Conservation (phyloP, 2,329 filamentous ascomycete species). For the Macrophomina phaseolina region DNA sequence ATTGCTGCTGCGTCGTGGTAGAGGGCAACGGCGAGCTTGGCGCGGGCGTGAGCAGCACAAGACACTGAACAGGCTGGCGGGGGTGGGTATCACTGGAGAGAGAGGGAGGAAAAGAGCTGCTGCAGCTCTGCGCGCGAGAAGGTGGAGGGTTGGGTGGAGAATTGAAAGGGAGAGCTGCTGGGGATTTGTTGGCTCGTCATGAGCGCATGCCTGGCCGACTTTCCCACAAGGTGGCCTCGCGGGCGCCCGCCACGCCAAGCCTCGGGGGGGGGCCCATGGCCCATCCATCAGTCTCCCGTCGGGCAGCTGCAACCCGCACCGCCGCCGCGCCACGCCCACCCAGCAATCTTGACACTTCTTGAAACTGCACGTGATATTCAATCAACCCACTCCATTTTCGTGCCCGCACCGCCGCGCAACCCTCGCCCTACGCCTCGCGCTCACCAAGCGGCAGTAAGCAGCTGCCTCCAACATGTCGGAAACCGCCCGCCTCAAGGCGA, state of each 20-base stretch:
- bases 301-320: conserved; percentile 11
- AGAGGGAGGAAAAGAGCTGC: conserved; percentile 11
- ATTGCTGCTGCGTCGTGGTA: conserved; percentile 60
- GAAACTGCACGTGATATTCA: conserved; percentile 29
- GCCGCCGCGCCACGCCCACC: conserved; percentile 6
- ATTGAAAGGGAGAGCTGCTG: conserved; percentile 28
- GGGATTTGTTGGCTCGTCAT: conserved; percentile 31
- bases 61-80: conserved; percentile 18
- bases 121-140: conserved; percentile 31
- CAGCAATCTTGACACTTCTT: background rate
- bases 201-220: conserved; percentile 29
- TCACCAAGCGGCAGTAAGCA: background rate
- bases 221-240: conserved; percentile 28
- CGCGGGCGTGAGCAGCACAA: conserved; percentile 10
- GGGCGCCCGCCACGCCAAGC: conserved; percentile 21
- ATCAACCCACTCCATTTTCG: background rate
- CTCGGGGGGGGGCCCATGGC: background rate
- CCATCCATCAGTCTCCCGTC: background rate
- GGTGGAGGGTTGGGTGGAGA: conserved; percentile 30
- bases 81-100: conserved; percentile 31
- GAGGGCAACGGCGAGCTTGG: conserved; percentile 27
- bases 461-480: conserved; percentile 70
- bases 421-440: background rate
- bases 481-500: conserved; percentile 82
- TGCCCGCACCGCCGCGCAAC: conserved; percentile 1